phyloP scores from a whole-genome alignment of 2,329 filamentous ascomycete genomes.

The Nigrograna mackinnonii region DNA sequence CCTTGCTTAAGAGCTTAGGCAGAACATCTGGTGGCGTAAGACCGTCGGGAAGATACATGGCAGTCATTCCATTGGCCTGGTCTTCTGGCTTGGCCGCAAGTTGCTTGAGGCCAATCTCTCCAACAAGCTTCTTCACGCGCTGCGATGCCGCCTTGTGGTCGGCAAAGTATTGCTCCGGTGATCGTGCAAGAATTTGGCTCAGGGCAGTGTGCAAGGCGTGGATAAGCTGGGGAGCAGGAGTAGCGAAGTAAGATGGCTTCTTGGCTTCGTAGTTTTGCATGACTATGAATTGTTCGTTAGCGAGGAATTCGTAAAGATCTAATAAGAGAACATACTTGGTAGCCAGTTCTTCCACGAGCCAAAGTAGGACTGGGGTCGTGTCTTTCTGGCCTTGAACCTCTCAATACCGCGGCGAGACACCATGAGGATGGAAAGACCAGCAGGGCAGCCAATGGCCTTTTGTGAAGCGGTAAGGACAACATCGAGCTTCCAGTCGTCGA shows the following conservation, averaged over 20 bases:
- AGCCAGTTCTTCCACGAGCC: constrained; percentile 97
- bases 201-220: constrained; percentile 90
- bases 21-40: constrained; percentile 81
- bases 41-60: constrained; percentile 89
- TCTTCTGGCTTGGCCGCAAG: constrained; percentile 83
- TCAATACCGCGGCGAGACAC: constrained; percentile 87
- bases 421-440: constrained; percentile 92
- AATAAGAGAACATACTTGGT: constrained; percentile 63
- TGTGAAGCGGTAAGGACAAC: constrained; percentile 92
- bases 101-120: constrained; percentile 82
- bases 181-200: constrained; percentile 79
- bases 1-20: constrained; percentile 81
- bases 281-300: constrained; percentile 56
- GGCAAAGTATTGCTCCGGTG: constrained; percentile 81
- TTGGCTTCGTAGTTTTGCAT: constrained; percentile 99
- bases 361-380: constrained; percentile 85
- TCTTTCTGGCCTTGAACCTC: constrained; percentile 77
- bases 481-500: constrained; percentile 93
- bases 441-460: constrained; percentile 95
- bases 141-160: constrained; percentile 79
- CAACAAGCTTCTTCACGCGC: constrained; percentile 81
- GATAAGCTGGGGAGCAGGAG: constrained; percentile 90
- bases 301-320: neutral
- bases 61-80: constrained; percentile 97
- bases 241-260: constrained; percentile 98